Percentiles rank a stretch among this genome's conserved stretches.
Evolutionary conservation across 164 flowering plant genomes (phyloP).

Genomic region (Warburgia ugandensis): DNA sequence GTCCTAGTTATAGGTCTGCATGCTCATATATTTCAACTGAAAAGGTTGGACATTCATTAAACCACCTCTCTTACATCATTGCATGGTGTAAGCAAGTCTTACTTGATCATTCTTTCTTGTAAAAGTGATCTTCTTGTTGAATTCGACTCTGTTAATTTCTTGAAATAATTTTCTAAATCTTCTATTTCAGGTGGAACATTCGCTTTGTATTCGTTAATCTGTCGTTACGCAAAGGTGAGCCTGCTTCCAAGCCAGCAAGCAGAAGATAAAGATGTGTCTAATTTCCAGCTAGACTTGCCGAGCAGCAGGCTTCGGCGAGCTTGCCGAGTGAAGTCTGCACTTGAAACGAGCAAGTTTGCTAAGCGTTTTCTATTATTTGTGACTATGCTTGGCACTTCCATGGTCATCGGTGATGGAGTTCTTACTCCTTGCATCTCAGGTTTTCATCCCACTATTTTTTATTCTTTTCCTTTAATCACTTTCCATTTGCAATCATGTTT

Average conservation of each 20-base stretch:
- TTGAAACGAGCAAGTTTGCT: slow-evolving; percentile 16
- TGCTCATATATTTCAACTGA: too few species aligned
- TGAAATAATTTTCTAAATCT: too few species aligned
- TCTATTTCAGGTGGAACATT: slow-evolving; percentile 32
- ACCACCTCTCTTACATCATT: neutral
- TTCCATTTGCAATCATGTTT: neutral
- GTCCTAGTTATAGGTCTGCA: too few species aligned
- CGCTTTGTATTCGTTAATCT: slow-evolving; percentile 26
- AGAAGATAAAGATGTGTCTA: slow-evolving; percentile 20
- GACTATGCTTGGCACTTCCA: slow-evolving; percentile 28
- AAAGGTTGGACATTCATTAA: neutral
- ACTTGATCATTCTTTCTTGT: neutral
- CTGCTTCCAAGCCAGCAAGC: slow-evolving; percentile 24
- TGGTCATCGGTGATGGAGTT: slow-evolving; percentile 29
- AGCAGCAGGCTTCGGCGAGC: slow-evolving; percentile 13
- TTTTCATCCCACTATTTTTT: neutral
- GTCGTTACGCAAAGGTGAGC: slow-evolving; percentile 23
- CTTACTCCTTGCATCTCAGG: slow-evolving; percentile 34
- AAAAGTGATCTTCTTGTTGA: neutral
- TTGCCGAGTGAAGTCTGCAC: slow-evolving; percentile 11
- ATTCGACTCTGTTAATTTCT: neutral
- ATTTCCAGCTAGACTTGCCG: slow-evolving; percentile 15
- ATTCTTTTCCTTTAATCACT: neutral
- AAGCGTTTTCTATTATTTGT: slow-evolving; percentile 16
- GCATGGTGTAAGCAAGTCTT: neutral